These are phyloP conservation scores for Trichoderma simmonsii DNA, from an alignment of 2,329 filamentous ascomycete species.

Conservation along the genomic window DNA sequence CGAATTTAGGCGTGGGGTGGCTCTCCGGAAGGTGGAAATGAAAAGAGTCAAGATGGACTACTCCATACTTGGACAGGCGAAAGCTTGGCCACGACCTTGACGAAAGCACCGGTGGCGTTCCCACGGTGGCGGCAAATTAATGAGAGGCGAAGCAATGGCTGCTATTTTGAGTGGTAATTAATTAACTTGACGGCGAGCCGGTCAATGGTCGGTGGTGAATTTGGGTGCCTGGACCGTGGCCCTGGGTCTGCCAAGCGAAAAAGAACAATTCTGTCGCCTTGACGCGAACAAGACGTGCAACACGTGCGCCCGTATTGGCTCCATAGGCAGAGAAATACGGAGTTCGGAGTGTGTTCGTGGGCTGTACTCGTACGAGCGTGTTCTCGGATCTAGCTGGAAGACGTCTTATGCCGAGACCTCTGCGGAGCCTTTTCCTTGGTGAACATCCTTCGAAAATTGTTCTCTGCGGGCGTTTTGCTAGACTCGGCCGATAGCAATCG, in stretches of 20 bases:
- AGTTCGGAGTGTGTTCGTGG: not conserved
- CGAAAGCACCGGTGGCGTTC: not conserved
- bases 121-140: slow-evolving; percentile 13
- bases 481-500: not conserved
- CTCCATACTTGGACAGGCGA: slow-evolving; percentile 11
- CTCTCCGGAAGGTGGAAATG: slow-evolving; percentile 9
- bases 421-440: slow-evolving; percentile 1
- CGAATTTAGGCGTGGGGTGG: slow-evolving; percentile 1
- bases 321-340: not conserved
- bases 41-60: not conserved
- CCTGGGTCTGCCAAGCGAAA: slow-evolving; percentile 4
- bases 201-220: not conserved
- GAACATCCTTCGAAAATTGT: not conserved
- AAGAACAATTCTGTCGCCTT: not conserved
- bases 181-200: slow-evolving; percentile 1
- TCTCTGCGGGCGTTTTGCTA: slow-evolving; percentile 8
- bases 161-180: not conserved
- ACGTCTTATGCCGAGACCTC: not conserved
- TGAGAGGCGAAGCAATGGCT: slow-evolving; percentile 2
- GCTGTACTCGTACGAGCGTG: not conserved
- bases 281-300: not conserved
- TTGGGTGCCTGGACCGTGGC: slow-evolving; percentile 1
- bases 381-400: not conserved
- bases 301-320: not conserved
- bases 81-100: slow-evolving; percentile 7